These are phyloP conservation scores for Collybiopsis confluens DNA, from an alignment of 768 basidiomycete species.

Conservation along the genomic window DNA sequence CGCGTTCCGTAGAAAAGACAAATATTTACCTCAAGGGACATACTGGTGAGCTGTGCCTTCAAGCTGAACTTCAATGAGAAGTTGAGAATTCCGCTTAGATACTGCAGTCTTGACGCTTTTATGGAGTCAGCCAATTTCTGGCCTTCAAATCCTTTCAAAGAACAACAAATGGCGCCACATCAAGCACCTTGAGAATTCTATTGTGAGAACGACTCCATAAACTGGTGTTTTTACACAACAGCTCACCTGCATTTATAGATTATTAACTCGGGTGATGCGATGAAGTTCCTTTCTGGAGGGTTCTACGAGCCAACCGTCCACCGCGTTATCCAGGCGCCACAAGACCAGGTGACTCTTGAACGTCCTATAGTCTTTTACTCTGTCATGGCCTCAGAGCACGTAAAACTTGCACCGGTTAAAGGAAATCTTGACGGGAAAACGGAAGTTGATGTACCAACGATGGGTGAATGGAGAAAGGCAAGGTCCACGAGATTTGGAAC, in stretches of 20 bases:
- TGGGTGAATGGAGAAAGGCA: slow-evolving; percentile 48
- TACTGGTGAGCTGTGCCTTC: slow-evolving; percentile 31
- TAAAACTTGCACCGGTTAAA: slow-evolving; percentile 38
- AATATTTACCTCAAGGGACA: slow-evolving; percentile 64
- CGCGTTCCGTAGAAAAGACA: slow-evolving; percentile 40
- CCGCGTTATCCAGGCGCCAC: slow-evolving; percentile 55
- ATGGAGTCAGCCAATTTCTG: slow-evolving; percentile 59
- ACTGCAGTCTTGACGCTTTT: slow-evolving; percentile 53
- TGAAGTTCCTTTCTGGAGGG: slow-evolving; percentile 60
- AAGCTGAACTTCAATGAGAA: too few species aligned
- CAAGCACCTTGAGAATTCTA: slow-evolving; percentile 51
- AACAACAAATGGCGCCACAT: slow-evolving; percentile 57
- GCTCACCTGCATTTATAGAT: slow-evolving; percentile 31
- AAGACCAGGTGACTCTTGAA: slow-evolving; percentile 43
- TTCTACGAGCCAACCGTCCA: slow-evolving; percentile 59
- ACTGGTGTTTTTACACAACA: neutral
- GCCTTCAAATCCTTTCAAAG: slow-evolving; percentile 49
- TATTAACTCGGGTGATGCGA: slow-evolving; percentile 54
- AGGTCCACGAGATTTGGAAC: slow-evolving; percentile 51
- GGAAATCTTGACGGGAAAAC: slow-evolving; percentile 29
- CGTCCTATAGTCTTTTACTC: slow-evolving; percentile 62
- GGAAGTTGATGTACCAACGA: slow-evolving; percentile 36
- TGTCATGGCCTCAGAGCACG: slow-evolving; percentile 44
- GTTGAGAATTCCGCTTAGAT: slow-evolving; percentile 25
- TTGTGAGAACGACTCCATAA: slow-evolving; percentile 30